Percentiles rank a stretch among this genome's conserved stretches.
phyloP scores from a whole-genome alignment of 805 yeast genomes.

The Priceomyces medius region DNA sequence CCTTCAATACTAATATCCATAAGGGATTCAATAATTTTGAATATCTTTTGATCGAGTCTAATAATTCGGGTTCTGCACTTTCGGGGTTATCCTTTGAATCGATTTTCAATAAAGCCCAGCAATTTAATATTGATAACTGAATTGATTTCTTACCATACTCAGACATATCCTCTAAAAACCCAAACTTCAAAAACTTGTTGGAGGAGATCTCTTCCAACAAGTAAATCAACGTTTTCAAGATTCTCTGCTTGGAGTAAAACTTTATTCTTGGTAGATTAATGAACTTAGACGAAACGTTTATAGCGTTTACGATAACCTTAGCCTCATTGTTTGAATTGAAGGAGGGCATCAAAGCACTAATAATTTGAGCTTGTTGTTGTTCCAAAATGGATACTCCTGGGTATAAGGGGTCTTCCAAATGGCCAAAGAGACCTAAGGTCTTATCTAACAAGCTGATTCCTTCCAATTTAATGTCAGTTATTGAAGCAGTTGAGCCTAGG shows the following conservation, averaged over 20 bases:
- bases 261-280: slow-evolving; percentile 48
- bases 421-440: slow-evolving; percentile 59
- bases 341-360: slow-evolving; percentile 85
- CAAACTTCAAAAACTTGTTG: slow-evolving; percentile 47
- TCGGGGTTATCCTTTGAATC: slow-evolving; percentile 22
- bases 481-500: slow-evolving; percentile 73
- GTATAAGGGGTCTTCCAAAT: slow-evolving; percentile 66
- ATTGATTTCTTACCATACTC: slow-evolving; percentile 50
- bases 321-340: slow-evolving; percentile 73
- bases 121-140: slow-evolving; percentile 59
- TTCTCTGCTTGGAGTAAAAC: slow-evolving; percentile 44
- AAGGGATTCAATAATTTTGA: slow-evolving; percentile 62
- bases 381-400: slow-evolving; percentile 71
- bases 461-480: slow-evolving; percentile 54
- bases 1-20: slow-evolving; percentile 77
- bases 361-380: slow-evolving; percentile 93
- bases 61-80: slow-evolving; percentile 44
- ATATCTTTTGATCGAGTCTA: slow-evolving; percentile 53
- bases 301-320: slow-evolving; percentile 70
- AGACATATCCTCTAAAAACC: slow-evolving; percentile 50
- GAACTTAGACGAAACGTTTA: slow-evolving; percentile 74
- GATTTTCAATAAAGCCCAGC: slow-evolving; percentile 67
- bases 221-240: slow-evolving; percentile 62
- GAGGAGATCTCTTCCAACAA: slow-evolving; percentile 62
- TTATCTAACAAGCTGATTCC: slow-evolving; percentile 70